Conservation (phyloP, 2,329 filamentous ascomycete species). For the Calcarisporium arbuscula region DNA sequence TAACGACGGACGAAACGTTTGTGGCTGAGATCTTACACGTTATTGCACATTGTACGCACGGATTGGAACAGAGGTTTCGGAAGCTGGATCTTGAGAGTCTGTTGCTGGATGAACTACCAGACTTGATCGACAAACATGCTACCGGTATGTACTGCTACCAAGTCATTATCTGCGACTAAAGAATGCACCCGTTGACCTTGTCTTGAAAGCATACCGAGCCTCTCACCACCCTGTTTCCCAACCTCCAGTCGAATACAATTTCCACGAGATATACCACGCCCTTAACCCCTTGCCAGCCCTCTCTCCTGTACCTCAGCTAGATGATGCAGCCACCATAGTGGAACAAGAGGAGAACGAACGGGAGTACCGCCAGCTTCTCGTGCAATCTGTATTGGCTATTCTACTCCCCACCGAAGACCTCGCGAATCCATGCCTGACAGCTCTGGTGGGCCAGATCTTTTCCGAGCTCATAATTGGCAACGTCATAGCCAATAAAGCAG, state of each 20-base stretch:
- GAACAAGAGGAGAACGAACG: slow-evolving; percentile 72
- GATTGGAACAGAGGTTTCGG: slow-evolving; percentile 77
- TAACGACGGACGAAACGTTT: slow-evolving; percentile 85
- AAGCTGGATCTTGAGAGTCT: slow-evolving; percentile 78
- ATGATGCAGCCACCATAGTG: slow-evolving; percentile 41
- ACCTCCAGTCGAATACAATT: slow-evolving; percentile 54
- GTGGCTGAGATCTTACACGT: slow-evolving; percentile 83
- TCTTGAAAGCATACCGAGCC: slow-evolving; percentile 60
- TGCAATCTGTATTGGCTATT: slow-evolving; percentile 72
- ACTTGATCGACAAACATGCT: slow-evolving; percentile 73
- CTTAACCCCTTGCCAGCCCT: slow-evolving; percentile 75
- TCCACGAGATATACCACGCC: slow-evolving; percentile 73
- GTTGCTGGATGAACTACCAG: slow-evolving; percentile 80
- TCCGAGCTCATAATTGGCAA: slow-evolving; percentile 86
- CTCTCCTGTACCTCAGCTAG: slow-evolving; percentile 62
- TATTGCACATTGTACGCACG: slow-evolving; percentile 85
- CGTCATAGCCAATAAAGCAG: slow-evolving; percentile 70
- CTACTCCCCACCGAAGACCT: slow-evolving; percentile 89
- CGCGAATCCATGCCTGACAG: slow-evolving; percentile 76
- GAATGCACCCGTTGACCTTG: slow-evolving; percentile 12
- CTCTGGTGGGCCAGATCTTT: slow-evolving; percentile 79
- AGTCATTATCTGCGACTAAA: not conserved
- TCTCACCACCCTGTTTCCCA: slow-evolving; percentile 53
- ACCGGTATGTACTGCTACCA: slow-evolving; percentile 49
- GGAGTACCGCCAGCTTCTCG: slow-evolving; percentile 81